Evolutionary conservation across 1,284 basidiomycete genomes (phyloP).

Genomic region (Marasmius sp.): DNA sequence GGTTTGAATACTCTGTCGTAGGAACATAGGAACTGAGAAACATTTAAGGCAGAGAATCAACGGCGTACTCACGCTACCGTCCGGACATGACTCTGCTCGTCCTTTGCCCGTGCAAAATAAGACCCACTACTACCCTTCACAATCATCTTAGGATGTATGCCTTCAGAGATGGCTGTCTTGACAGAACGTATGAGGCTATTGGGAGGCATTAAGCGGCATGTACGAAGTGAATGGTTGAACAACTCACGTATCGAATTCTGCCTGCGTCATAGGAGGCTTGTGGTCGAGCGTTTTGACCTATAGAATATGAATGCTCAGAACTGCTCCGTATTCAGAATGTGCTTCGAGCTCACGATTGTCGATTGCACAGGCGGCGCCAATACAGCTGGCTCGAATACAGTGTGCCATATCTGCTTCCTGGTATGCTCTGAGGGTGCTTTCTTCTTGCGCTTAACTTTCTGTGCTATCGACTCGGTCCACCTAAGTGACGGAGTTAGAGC

Average conservation of each 20-base stretch:
- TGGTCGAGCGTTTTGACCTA: slow-evolving; percentile 79
- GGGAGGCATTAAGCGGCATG: not conserved
- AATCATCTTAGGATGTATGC: slow-evolving; percentile 88
- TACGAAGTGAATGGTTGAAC: not conserved
- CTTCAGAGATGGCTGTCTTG: slow-evolving; percentile 67
- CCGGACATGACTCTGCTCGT: slow-evolving; percentile 61
- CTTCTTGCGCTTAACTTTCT: slow-evolving; percentile 80
- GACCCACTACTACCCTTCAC: slow-evolving; percentile 83
- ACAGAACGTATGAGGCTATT: slow-evolving; percentile 64
- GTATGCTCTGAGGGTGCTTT: slow-evolving; percentile 60
- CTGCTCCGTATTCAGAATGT: not conserved
- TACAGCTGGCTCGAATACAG: slow-evolving; percentile 71
- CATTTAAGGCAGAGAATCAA: slow-evolving; percentile 6
- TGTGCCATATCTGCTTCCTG: slow-evolving; percentile 72
- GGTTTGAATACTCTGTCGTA: slow-evolving; percentile 85
- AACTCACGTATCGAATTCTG: slow-evolving; percentile 66
- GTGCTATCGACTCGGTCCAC: slow-evolving; percentile 83
- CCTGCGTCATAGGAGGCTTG: slow-evolving; percentile 69
- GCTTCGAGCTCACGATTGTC: slow-evolving; percentile 35
- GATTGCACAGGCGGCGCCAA: slow-evolving; percentile 28
- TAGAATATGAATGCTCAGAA: slow-evolving; percentile 6
- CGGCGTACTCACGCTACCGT: slow-evolving; percentile 68
- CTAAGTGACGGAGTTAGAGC: slow-evolving; percentile 31
- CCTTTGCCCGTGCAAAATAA: slow-evolving; percentile 81
- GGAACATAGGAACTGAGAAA: not conserved